Evolutionary conservation across 2,329 filamentous ascomycete species (phyloP).

Genomic region (Xylaria hypoxylon): DNA sequence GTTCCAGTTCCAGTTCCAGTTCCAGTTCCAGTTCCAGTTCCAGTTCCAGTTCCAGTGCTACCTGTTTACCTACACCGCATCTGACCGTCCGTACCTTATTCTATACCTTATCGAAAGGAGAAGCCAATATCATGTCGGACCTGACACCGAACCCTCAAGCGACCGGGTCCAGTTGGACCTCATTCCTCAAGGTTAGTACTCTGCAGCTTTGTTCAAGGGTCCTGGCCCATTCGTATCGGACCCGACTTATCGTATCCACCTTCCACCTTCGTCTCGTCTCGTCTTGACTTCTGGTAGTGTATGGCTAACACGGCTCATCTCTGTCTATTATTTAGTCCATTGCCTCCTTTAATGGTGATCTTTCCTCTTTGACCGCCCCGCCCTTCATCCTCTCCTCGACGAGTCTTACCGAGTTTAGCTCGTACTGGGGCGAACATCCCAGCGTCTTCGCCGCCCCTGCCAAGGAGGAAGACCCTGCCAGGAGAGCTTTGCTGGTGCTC

Average conservation of each 20-base stretch:
- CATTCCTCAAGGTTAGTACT: conserved; percentile 50
- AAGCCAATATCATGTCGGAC: conserved; percentile 45
- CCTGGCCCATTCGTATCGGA: not conserved
- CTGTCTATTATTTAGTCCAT: conserved; percentile 46
- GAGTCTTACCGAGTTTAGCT: conserved; percentile 61
- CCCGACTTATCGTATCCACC: not conserved
- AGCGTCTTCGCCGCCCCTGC: conserved; percentile 61
- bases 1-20: no score
- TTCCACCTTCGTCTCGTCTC: not conserved
- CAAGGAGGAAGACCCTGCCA: conserved; percentile 56
- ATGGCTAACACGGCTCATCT: conserved; percentile 20
- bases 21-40: no score
- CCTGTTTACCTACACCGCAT: not conserved
- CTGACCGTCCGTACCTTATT: not conserved
- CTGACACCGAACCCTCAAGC: conserved; percentile 48
- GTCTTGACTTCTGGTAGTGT: not conserved
- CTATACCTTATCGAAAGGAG: conserved; percentile 5
- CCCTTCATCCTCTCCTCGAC: conserved; percentile 63
- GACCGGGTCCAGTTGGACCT: conserved; percentile 49
- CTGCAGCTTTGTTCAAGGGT: not conserved
- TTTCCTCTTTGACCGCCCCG: conserved; percentile 64
- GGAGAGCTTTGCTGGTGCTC: conserved; percentile 59
- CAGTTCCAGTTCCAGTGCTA: conserved; percentile 30
- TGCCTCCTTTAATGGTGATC: conserved; percentile 60
- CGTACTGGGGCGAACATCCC: conserved; percentile 63